Evolutionary conservation across 306 rosid species (phyloP).

Genomic region (Castanospermum australe): DNA sequence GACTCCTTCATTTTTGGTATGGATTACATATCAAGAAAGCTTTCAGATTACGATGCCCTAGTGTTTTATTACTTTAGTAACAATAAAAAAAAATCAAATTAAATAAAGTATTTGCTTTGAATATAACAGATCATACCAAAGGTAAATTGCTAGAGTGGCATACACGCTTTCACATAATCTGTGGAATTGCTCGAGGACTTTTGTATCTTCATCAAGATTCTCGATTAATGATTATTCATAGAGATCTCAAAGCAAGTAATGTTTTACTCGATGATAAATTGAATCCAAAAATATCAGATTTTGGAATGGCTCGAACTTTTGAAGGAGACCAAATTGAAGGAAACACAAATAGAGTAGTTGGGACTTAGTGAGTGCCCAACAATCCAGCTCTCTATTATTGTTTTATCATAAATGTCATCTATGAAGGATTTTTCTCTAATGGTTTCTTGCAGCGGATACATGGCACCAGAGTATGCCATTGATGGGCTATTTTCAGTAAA

Average conservation of each 20-base stretch:
- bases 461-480: slow-evolving; percentile 48
- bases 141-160: slow-evolving; percentile 34
- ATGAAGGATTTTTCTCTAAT: neutral
- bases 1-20: slow-evolving; percentile 23
- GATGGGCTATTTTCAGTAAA: slow-evolving; percentile 39
- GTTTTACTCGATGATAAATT: slow-evolving; percentile 42
- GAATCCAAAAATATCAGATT: slow-evolving; percentile 56
- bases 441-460: slow-evolving; percentile 32
- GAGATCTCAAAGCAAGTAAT: slow-evolving; percentile 56
- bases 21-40: neutral
- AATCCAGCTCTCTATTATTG: neutral
- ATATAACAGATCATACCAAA: slow-evolving; percentile 10
- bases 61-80: neutral
- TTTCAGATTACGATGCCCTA: no score
- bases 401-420: neutral
- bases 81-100: no score
- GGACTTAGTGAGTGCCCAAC: slow-evolving; percentile 43
- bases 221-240: slow-evolving; percentile 44
- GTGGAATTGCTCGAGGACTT: slow-evolving; percentile 50
- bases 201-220: slow-evolving; percentile 61
- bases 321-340: slow-evolving; percentile 47
- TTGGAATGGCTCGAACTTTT: slow-evolving; percentile 46
- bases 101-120: neutral
- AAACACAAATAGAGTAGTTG: slow-evolving; percentile 48
- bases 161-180: slow-evolving; percentile 39